Evolutionary conservation across 2,329 filamentous ascomycete species (phyloP), one percentile per base, ranked within the genome.

Genomic region (Xylariaceae sp.): DNA sequence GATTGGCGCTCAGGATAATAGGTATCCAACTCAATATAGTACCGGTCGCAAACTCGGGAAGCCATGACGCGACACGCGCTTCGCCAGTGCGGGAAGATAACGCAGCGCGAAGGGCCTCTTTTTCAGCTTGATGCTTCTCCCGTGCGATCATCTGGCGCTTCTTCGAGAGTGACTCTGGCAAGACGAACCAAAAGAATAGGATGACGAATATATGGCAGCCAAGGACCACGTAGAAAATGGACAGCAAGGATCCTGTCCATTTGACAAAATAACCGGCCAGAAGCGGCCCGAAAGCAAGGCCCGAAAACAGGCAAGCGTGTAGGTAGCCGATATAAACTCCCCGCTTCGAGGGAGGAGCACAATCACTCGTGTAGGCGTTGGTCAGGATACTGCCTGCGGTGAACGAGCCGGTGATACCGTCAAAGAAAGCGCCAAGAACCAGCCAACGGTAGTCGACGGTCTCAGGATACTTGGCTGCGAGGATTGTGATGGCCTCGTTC

Each of bases 351-450:
- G 89, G 87, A 3, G 85, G 72, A 0, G 89, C 91, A 64, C 89
- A 95, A 63, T 98, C 93, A 31, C 88, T 83, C 11, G 87, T 84
- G 63, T 97, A 98, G 0, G 91, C 89, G 61, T 94, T 84, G 17
- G 81, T 83, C 43, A 95, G 69, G 16, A 84, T 69, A 34, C 85
- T 85, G 19, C 84, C 85, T 1, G 88, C 80, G 1, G 89, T 95
- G 61, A 96, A 95, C 1, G 90, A 95, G 7, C 93, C 93, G 9
- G 82, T 82, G 4, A 95, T 58, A 4, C 93, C 93, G 58, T 98
- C 93, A 34, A 90, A 72, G 9, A 87, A 71, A 28, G 83, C 79
- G 9, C 88, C 88, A 1, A 91, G 62, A 4, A 97, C 68, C 17
- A 98, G 69, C 78, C 87, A 86, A 41, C 85, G 82, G 55, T 95